A percentile compares a stretch with the other conserved stretches of the same genome.
These are phyloP conservation scores for Blumeriella jaapii DNA, from an alignment of 2,329 filamentous ascomycete genomes.

Conservation along the genomic window DNA sequence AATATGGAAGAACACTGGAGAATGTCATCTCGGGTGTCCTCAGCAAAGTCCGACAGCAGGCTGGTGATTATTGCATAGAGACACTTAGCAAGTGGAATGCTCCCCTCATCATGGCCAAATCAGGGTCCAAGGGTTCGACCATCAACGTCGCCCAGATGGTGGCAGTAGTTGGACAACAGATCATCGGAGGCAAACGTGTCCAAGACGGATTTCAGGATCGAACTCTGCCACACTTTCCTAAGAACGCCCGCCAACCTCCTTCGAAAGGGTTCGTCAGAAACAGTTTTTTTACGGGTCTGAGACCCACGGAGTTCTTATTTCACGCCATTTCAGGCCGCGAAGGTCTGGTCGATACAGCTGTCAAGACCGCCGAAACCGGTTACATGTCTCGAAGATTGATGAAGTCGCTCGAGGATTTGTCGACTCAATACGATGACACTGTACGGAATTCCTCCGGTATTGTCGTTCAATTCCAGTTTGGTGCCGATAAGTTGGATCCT, in stretches of 20 bases:
- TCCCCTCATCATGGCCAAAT: slow-evolving; percentile 92
- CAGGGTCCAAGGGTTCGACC: slow-evolving; percentile 89
- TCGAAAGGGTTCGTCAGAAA: slow-evolving; percentile 96
- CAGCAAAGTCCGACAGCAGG: slow-evolving; percentile 81
- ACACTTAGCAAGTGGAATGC: slow-evolving; percentile 87
- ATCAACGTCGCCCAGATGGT: slow-evolving; percentile 99
- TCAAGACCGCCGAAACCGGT: slow-evolving; percentile 96
- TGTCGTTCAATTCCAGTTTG: slow-evolving; percentile 95
- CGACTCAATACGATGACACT: slow-evolving; percentile 86
- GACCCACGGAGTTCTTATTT: slow-evolving; percentile 90
- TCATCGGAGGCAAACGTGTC: slow-evolving; percentile 88
- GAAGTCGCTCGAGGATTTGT: slow-evolving; percentile 94
- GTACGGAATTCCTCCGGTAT: slow-evolving; percentile 81
- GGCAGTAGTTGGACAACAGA: slow-evolving; percentile 91
- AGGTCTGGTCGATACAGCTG: slow-evolving; percentile 95
- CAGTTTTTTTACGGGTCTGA: slow-evolving; percentile 89
- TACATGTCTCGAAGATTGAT: slow-evolving; percentile 98
- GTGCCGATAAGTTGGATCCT: slow-evolving; percentile 88
- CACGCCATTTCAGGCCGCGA: slow-evolving; percentile 98
- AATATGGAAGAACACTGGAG: slow-evolving; percentile 82
- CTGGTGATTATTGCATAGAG: slow-evolving; percentile 81
- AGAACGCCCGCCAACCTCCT: slow-evolving; percentile 81
- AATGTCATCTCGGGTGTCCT: slow-evolving; percentile 84
- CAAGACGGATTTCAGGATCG: slow-evolving; percentile 94
- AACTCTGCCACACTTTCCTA: slow-evolving; percentile 88